A percentile compares a stretch with the other conserved stretches of the same genome.
These are phyloP conservation scores for Fusarium hostae DNA, from an alignment of 2,329 filamentous ascomycete genomes.

Conservation along the genomic window DNA sequence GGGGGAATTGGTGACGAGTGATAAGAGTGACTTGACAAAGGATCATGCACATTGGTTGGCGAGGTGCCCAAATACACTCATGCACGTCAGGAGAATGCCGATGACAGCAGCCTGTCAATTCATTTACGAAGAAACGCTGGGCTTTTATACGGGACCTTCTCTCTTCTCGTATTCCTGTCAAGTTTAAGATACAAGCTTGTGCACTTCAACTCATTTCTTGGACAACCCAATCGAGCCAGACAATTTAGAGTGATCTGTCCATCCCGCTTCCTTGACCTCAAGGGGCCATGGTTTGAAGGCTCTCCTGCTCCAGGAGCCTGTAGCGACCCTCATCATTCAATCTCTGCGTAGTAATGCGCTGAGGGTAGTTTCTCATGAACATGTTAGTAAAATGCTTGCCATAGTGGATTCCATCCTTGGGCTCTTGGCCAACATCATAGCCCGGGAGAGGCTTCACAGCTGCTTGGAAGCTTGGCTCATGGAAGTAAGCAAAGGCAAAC, in stretches of 20 bases:
- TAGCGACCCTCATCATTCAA: constrained; percentile 7
- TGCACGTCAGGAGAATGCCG: too few relatives aligned
- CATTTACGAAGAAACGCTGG: too few relatives aligned
- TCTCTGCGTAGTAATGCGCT: constrained; percentile 56
- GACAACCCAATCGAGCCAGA: too few relatives aligned
- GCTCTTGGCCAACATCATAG: constrained; percentile 48
- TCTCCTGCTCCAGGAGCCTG: not conserved
- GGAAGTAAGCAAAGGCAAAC: constrained; percentile 63
- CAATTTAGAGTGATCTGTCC: too few relatives aligned
- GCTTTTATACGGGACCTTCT: too few relatives aligned
- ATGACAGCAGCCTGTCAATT: not conserved
- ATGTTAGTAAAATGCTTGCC: constrained; percentile 65
- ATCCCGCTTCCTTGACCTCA: not conserved
- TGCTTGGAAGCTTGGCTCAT: constrained; percentile 61
- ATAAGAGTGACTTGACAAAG: not conserved
- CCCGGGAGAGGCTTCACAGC: constrained; percentile 56
- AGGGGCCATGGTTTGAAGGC: constrained; percentile 1
- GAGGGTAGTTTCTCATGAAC: constrained; percentile 61
- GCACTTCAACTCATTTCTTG: not conserved
- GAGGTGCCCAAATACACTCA: too few relatives aligned
- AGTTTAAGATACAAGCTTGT: not conserved
- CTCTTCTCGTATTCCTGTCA: not conserved
- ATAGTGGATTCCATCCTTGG: constrained; percentile 58
- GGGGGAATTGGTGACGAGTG: not conserved
- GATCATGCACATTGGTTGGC: accelerated